phyloP scores from a whole-genome alignment of 768 basidiomycete genomes.

The Chalciporus piperatus region DNA sequence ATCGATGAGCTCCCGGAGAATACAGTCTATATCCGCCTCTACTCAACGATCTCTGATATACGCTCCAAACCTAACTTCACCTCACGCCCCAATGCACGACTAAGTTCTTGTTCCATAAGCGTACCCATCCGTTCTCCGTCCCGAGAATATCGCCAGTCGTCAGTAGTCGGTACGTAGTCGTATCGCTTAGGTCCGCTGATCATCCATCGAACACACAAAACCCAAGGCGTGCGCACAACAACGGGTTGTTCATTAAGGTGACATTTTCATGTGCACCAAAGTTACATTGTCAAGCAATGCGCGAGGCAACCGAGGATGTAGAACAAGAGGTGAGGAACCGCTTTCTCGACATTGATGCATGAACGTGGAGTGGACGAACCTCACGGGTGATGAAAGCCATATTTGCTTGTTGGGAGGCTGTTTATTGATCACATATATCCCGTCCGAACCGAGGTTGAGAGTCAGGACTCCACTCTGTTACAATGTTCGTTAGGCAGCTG shows the following conservation, averaged over 20 bases:
- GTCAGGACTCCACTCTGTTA: conserved; percentile 88
- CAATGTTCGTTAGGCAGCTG: conserved; percentile 9
- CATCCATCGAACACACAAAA: conserved; percentile 1
- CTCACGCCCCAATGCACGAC: conserved; percentile 35
- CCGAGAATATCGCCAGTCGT: conserved; percentile 76
- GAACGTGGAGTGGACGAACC: conserved; percentile 43
- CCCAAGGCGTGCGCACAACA: background rate
- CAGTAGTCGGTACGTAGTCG: conserved; percentile 58
- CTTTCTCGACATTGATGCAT: background rate
- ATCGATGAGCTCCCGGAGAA: background rate
- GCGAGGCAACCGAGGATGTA: background rate
- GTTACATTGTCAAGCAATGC: background rate
- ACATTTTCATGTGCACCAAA: background rate
- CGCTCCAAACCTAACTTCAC: conserved; percentile 31
- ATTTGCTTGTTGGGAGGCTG: conserved; percentile 98
- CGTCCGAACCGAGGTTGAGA: conserved; percentile 66
- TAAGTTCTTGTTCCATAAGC: conserved; percentile 72
- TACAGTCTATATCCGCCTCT: conserved; percentile 1
- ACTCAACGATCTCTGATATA: conserved; percentile 23
- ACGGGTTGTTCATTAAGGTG: background rate
- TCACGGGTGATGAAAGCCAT: conserved; percentile 88
- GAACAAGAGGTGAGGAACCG: conserved; percentile 2
- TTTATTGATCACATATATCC: conserved; percentile 95
- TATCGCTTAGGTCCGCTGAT: conserved; percentile 89
- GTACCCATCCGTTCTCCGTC: conserved; percentile 58